phyloP scores from a whole-genome alignment of 1,139 yeast genomes.

The Debaryomycetaceae sp. region DNA sequence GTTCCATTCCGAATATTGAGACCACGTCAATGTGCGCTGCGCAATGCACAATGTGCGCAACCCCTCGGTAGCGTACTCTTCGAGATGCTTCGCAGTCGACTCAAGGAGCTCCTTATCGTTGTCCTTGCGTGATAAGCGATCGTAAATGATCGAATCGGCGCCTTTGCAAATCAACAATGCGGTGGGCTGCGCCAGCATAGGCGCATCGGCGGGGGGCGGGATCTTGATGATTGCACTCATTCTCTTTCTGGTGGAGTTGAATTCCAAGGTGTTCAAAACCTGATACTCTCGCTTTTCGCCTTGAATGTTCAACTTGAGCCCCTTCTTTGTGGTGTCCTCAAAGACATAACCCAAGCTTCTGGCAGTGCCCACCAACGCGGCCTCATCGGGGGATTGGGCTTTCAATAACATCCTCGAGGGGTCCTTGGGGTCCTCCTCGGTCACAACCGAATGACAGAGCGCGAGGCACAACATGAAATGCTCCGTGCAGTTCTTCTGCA shows the following conservation, averaged over 20 bases:
- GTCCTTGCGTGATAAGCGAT: slow-evolving; percentile 29
- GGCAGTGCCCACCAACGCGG: slow-evolving; percentile 60
- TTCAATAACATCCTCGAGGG: slow-evolving; percentile 37
- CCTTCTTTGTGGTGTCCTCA: slow-evolving; percentile 42
- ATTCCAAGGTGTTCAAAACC: slow-evolving; percentile 48
- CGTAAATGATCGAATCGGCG: slow-evolving; percentile 45
- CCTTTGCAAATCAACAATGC: slow-evolving; percentile 46
- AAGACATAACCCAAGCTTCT: slow-evolving; percentile 52
- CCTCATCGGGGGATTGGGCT: slow-evolving; percentile 65
- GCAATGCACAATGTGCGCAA: slow-evolving; percentile 47
- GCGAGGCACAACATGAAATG: slow-evolving; percentile 53
- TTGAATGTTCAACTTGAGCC: slow-evolving; percentile 38
- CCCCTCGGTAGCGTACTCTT: slow-evolving; percentile 45
- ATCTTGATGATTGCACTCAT: slow-evolving; percentile 86
- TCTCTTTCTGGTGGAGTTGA: slow-evolving; percentile 54
- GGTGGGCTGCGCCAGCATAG: slow-evolving; percentile 29
- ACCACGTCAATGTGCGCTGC: slow-evolving; percentile 40
- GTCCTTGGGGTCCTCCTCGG: slow-evolving; percentile 41
- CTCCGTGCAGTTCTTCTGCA: slow-evolving; percentile 36
- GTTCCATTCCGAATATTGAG: slow-evolving; percentile 41
- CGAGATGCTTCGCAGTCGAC: slow-evolving; percentile 38
- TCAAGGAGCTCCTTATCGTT: slow-evolving; percentile 29
- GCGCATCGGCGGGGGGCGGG: slow-evolving; percentile 32
- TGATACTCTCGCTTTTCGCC: slow-evolving; percentile 44
- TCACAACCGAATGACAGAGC: slow-evolving; percentile 56